Percentiles rank a stretch among this genome's conserved stretches.
Conservation (phyloP, 371 early-diverging fungal species). For the Lichtheimia corymbifera region DNA sequence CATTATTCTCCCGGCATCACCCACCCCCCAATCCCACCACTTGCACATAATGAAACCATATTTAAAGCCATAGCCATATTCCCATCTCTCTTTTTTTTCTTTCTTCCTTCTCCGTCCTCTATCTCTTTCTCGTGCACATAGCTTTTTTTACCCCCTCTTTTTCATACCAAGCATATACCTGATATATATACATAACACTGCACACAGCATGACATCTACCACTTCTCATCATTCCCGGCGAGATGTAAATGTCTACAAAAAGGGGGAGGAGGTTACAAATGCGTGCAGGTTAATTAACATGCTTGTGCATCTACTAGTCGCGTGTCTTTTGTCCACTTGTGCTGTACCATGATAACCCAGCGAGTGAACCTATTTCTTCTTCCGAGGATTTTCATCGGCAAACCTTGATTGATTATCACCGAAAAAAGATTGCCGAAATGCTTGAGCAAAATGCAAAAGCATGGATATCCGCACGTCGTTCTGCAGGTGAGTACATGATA, state of each 20-base stretch:
- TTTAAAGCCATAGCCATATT: neutral
- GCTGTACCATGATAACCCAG: conserved; percentile 23
- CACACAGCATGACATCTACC: conserved; percentile 7
- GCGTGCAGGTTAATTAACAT: conserved; percentile 7
- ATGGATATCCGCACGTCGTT: conserved; percentile 22
- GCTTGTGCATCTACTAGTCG: conserved; percentile 2
- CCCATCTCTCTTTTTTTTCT: conserved; percentile 9
- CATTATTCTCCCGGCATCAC: no score
- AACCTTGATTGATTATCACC: conserved; percentile 36
- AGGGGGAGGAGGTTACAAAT: no score
- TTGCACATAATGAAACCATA: no score
- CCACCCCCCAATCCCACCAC: no score
- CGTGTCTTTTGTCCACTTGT: conserved; percentile 23
- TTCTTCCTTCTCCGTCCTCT: conserved; percentile 7
- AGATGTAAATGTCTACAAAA: conserved; percentile 14
- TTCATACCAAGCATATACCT: neutral
- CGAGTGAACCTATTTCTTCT: conserved; percentile 7
- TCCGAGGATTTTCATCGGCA: conserved; percentile 11
- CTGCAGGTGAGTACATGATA: no score
- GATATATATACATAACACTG: no score
- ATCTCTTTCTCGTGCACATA: neutral
- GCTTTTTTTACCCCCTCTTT: neutral
- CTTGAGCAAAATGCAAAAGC: conserved; percentile 37
- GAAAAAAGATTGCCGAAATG: conserved; percentile 30
- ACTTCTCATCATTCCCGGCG: neutral